Base-by-base conservation (phyloP, 495 filamentous ascomycete genomes). In the Tuber melanosporum region DNA sequence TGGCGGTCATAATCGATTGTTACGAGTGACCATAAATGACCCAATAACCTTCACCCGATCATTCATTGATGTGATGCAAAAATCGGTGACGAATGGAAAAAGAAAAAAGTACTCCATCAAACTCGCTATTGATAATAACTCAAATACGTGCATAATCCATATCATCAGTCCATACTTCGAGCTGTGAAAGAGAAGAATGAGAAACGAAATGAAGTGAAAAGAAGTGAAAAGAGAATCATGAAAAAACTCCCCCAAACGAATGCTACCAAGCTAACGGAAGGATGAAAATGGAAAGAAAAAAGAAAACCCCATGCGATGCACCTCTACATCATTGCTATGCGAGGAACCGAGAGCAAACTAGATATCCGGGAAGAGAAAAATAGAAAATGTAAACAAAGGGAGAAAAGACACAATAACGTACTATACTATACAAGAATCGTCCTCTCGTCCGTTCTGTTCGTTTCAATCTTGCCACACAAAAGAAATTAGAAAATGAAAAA, bases 351-450 rank as follows among this genome's bases (percentile, higher is more conserved):
- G 26, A 66, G 49, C 22, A 26, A 57, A 57, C 20, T 57, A 10
- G 49, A 57, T 57, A 57, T 26, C 49, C 49, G n/a, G n/a, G 20
- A n/a, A 8, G 47, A 52, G 49, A 77, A 78, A 42, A 79, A 76
- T 73, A 75, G 71, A 79, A 84, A 75, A 77, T 52, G 73, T 80
- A 75, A 74, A 73, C 62, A 74, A 76, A 47, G 79, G 74, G 72
- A 80, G 74, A 83, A 76, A 72, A 71, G 76, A 79, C 76, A 76
- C 70, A 79, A 79, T 75, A 79, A 71, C 39, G 71, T 76, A 77
- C 71, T 71, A 79, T 82, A 77, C 78, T 73, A 79, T 83, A 71
- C 80, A 78, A 82, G 77, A 78, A 71, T 71, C 66, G 70, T 46
- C 49, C 43, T 57, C 49, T 57, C 49, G 49, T 66, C 26, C 57